Conservation (phyloP, 768 basidiomycete genomes). For the Suillus hirtellus region DNA sequence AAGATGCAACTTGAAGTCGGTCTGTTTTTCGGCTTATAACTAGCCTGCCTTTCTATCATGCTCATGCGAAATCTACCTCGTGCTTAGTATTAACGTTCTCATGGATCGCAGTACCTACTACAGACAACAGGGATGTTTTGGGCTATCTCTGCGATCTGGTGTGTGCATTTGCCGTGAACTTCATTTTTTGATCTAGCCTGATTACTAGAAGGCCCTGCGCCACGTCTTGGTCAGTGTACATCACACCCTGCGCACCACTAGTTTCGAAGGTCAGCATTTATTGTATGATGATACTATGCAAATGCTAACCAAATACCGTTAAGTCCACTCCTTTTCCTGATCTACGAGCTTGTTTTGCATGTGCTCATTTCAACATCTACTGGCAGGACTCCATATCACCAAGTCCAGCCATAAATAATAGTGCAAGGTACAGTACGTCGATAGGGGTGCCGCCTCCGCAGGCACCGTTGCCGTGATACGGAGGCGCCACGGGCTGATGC, state of each 20-base stretch:
- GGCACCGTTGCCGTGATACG: neutral
- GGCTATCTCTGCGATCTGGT: neutral
- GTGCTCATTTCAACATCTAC: neutral
- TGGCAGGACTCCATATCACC: neutral
- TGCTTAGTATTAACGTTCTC: neutral
- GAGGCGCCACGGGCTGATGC: neutral
- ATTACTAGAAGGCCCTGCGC: neutral
- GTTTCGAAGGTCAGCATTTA: neutral
- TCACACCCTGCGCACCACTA: neutral
- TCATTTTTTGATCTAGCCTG: neutral
- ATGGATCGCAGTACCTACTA: neutral
- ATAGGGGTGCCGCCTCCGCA: neutral
- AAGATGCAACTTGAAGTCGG: neutral
- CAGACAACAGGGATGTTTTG: neutral
- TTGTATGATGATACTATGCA: neutral
- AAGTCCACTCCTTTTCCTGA: neutral
- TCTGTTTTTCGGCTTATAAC: neutral
- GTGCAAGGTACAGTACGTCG: neutral
- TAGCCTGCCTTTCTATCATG: neutral
- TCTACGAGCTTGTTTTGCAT: neutral
- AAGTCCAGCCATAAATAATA: neutral
- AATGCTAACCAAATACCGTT: neutral
- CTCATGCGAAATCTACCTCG: neutral
- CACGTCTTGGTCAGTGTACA: neutral
- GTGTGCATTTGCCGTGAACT: neutral